A percentile compares a stretch with the other conserved stretches of the same genome.
phyloP scores from a whole-genome alignment of 1,284 basidiomycete species.

The Moesziomyces sp. region DNA sequence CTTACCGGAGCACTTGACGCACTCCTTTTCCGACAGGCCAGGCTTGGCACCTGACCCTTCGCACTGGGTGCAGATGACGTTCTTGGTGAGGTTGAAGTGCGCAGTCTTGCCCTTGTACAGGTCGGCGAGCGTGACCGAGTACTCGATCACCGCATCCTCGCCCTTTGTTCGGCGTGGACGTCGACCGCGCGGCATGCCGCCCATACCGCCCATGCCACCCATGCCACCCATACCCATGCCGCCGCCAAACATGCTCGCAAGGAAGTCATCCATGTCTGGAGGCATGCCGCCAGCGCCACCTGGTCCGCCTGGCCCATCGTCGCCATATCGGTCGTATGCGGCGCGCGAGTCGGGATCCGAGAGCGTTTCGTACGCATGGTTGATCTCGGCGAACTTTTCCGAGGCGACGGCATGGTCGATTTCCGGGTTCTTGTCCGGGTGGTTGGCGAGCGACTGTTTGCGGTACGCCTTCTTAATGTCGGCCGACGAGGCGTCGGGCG shows the following conservation, averaged over 20 bases:
- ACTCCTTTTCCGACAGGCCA: slow-evolving; percentile 82
- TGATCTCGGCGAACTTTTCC: slow-evolving; percentile 63
- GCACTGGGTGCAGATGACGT: slow-evolving; percentile 81
- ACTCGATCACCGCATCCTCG: slow-evolving; percentile 72
- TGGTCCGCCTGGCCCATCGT: slow-evolving; percentile 42
- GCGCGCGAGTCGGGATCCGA: slow-evolving; percentile 56
- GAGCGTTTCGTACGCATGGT: slow-evolving; percentile 63
- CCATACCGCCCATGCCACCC: slow-evolving; percentile 45
- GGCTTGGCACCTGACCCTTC: slow-evolving; percentile 87
- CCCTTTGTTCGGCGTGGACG: slow-evolving; percentile 62
- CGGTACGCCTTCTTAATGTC: slow-evolving; percentile 83
- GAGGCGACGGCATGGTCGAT: slow-evolving; percentile 55
- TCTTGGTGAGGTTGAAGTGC: slow-evolving; percentile 88
- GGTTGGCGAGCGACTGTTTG: slow-evolving; percentile 60
- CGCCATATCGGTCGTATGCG: slow-evolving; percentile 63
- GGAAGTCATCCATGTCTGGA: slow-evolving; percentile 54
- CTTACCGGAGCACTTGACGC: slow-evolving; percentile 84
- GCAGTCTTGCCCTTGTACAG: slow-evolving; percentile 90
- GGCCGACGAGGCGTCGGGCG: slow-evolving; percentile 78
- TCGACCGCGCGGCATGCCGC: slow-evolving; percentile 68
- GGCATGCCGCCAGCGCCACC: slow-evolving; percentile 45
- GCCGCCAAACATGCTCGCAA: slow-evolving; percentile 63
- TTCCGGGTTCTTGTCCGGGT: slow-evolving; percentile 65
- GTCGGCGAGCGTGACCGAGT: slow-evolving; percentile 89
- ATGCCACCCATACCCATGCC: slow-evolving; percentile 58